Percentiles rank a stretch among this genome's conserved stretches.
Conservation (phyloP, 371 early-diverging fungal genomes). For the Rhizopus microsporus region DNA sequence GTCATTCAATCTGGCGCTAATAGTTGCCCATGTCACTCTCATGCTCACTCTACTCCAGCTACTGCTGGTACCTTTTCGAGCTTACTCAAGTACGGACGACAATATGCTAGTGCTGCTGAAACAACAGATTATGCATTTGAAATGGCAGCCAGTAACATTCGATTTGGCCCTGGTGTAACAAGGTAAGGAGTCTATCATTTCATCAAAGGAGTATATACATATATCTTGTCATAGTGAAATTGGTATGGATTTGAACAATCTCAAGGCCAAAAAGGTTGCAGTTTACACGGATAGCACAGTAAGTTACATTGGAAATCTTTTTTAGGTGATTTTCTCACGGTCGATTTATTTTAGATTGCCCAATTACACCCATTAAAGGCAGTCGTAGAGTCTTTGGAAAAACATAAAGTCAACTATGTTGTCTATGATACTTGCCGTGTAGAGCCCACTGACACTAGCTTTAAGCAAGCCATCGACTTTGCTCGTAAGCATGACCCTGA, state of each 20-base stretch:
- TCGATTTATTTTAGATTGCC: conserved; percentile 45
- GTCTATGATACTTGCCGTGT: conserved; percentile 80
- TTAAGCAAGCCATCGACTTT: conserved; percentile 80
- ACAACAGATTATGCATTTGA: conserved; percentile 80
- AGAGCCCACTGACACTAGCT: conserved; percentile 83
- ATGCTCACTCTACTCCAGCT: conserved; percentile 40
- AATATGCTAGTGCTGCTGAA: conserved; percentile 50
- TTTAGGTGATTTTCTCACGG: conserved; percentile 22
- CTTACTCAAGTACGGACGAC: conserved; percentile 47
- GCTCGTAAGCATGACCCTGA: conserved; percentile 75
- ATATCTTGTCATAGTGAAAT: conserved; percentile 58
- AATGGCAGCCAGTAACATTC: conserved; percentile 89
- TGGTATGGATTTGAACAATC: conserved; percentile 82
- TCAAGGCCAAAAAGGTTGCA: conserved; percentile 79
- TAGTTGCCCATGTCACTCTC: conserved; percentile 61
- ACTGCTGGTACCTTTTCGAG: conserved; percentile 36
- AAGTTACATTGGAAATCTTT: conserved; percentile 20
- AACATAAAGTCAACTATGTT: conserved; percentile 68
- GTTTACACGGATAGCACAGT: conserved; percentile 86
- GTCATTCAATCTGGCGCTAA: conserved; percentile 46
- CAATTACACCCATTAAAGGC: conserved; percentile 77
- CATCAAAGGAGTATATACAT: neutral
- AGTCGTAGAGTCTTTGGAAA: conserved; percentile 78
- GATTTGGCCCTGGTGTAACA: conserved; percentile 87
- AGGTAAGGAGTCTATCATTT: conserved; percentile 30